Evolutionary conservation across 768 basidiomycete species (phyloP).

Genomic region (Pleurotus ostreatus): DNA sequence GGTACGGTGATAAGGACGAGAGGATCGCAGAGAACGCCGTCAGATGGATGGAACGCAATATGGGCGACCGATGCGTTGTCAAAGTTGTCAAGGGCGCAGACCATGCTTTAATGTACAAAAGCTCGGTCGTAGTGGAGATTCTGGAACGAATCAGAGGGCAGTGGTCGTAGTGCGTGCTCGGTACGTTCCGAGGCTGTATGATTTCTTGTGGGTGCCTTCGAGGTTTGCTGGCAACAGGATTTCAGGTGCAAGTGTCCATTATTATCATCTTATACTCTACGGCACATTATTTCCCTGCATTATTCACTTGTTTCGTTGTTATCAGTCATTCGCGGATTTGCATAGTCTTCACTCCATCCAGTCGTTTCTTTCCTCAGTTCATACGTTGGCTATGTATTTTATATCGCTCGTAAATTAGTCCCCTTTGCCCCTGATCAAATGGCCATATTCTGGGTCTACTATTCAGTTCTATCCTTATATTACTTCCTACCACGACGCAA

Average conservation of each 20-base stretch:
- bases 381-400: conserved; percentile 3
- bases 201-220: background rate
- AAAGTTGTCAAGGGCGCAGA: conserved; percentile 85
- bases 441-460: background rate
- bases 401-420: background rate
- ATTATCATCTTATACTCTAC: background rate
- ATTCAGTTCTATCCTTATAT: conserved; percentile 3
- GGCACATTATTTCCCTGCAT: background rate
- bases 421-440: background rate
- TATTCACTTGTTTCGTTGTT: background rate
- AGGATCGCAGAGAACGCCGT: conserved; percentile 90
- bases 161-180: conserved; percentile 28
- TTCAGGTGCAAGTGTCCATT: background rate
- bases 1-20: conserved; percentile 94
- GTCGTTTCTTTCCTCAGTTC: conserved; percentile 2
- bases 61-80: conserved; percentile 75
- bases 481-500: conserved; percentile 1
- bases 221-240: background rate
- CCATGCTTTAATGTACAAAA: conserved; percentile 92
- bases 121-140: conserved; percentile 81
- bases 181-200: conserved; percentile 1
- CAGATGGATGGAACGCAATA: conserved; percentile 86
- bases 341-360: background rate
- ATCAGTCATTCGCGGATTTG: conserved; percentile 4
- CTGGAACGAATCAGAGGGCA: conserved; percentile 64